Evolutionary conservation across 495 filamentous ascomycete species (phyloP), one percentile per base, ranked within the genome.

Genomic region (Chaetomium fimeti): DNA sequence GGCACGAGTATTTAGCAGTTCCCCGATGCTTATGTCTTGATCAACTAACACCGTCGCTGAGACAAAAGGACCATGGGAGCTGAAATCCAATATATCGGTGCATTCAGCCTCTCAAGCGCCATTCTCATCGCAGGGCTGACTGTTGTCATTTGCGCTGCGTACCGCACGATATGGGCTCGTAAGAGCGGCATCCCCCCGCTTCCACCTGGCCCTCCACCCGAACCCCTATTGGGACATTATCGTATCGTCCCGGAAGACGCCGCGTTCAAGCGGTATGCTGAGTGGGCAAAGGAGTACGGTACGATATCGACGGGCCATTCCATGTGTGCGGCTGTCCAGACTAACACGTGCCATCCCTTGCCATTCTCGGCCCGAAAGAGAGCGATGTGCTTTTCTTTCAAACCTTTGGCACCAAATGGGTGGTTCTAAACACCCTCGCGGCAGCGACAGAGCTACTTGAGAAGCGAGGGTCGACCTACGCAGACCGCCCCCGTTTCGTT

Each of bases 401-500:
- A 29, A 74, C 78, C 5, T 68, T 81, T 40, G 78, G 78, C 8
- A 77, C 76, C 1, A 74, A 72, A 42, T 76, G 76, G 70, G 66
- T 81, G 11, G 77, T 81, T 4, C 67, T 81, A 29, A 76, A 81
- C 62, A 79, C 70, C 58, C 69, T 75, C 29, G 61, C 71, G 47
- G 69, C 75, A 3, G 76, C 79, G 18, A 73, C 72, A 22, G 78
- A 79, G 28, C 66, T 81, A n/a, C 74, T 81, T 1, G 78, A 79
- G 27, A 76, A 74, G 48, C 73, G 77, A 4, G 79, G 79, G 1
- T 72, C 74, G 16, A 78, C 76, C 61, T 81, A 81, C 43, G 70
- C 74, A 9, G 79, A 81, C 65, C 69, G 79, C 15, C 79, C 79
- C 1, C 71, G 74, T 38, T 81, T 81, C 62, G 76, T 84, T 51